Evolutionary conservation across 441 rosid species (phyloP).

Genomic region (Mallotus repandus): DNA sequence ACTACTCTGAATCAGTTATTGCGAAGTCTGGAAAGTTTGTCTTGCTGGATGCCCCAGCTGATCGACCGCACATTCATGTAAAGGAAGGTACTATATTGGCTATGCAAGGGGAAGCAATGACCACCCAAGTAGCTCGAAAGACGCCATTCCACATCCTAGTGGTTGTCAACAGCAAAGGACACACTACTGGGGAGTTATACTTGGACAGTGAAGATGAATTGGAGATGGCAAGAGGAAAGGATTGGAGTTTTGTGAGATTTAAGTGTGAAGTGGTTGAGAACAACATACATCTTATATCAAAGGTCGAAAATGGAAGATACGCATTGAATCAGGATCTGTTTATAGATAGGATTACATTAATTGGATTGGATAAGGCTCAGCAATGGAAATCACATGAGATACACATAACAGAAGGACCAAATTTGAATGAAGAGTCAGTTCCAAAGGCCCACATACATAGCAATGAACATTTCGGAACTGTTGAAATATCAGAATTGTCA

Average conservation of each 20-base stretch:
- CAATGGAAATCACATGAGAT: constrained; percentile 11
- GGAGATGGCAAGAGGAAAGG: constrained; percentile 51
- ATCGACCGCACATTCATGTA: constrained; percentile 62
- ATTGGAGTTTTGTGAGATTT: constrained; percentile 58
- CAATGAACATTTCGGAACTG: constrained; percentile 1
- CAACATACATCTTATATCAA: not conserved
- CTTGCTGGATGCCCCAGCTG: constrained; percentile 39
- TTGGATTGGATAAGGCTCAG: constrained; percentile 42
- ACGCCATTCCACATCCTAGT: constrained; percentile 58
- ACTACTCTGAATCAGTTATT: constrained; percentile 43
- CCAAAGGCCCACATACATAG: not conserved
- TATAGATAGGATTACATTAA: constrained; percentile 45
- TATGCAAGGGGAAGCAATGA: constrained; percentile 70
- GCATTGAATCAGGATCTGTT: not conserved
- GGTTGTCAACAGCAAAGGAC: constrained; percentile 35
- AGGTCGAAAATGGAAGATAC: not conserved
- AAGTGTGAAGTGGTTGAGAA: constrained; percentile 19
- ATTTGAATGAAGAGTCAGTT: not conserved
- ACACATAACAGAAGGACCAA: not conserved
- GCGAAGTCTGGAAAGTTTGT: constrained; percentile 33
- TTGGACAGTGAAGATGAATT: constrained; percentile 64
- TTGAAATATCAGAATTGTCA: constrained; percentile 17
- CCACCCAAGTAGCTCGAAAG: constrained; percentile 46
- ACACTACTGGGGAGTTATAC: constrained; percentile 52
- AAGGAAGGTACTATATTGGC: constrained; percentile 58